phyloP scores from a whole-genome alignment of 768 basidiomycete species.

The Boletus vermiculosoides region DNA sequence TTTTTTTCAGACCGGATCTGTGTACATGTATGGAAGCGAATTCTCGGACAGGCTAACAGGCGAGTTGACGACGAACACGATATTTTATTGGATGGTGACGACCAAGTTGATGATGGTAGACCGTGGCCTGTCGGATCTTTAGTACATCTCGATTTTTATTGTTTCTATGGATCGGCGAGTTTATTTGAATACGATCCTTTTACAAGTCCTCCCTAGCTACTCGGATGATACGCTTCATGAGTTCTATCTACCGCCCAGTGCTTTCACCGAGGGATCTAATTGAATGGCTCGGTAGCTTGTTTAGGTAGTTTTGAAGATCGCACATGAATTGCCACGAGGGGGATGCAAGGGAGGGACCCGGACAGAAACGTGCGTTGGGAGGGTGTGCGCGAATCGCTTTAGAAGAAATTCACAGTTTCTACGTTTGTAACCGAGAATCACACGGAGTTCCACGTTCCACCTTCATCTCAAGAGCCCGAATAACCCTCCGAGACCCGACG shows the following conservation, averaged over 20 bases:
- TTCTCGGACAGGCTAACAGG: neutral
- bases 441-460: neutral
- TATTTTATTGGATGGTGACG: neutral
- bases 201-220: conserved; percentile 1
- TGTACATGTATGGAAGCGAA: neutral
- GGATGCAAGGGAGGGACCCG: neutral
- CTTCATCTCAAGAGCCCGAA: neutral
- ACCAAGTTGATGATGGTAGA: neutral
- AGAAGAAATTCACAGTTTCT: neutral
- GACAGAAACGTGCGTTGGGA: conserved; percentile 5
- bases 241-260: neutral
- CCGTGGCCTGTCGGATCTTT: neutral
- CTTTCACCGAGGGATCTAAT: neutral
- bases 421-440: conserved; percentile 2
- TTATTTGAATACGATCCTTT: neutral
- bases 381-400: conserved; percentile 4
- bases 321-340: neutral
- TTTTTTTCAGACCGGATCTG: neutral
- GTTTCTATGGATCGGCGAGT: neutral
- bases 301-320: neutral
- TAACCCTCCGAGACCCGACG: neutral
- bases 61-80: neutral
- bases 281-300: neutral
- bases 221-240: neutral
- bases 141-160: neutral